Base-by-base conservation (phyloP, 306 rosid genomes). In the Cyamopsis tetragonoloba region DNA sequence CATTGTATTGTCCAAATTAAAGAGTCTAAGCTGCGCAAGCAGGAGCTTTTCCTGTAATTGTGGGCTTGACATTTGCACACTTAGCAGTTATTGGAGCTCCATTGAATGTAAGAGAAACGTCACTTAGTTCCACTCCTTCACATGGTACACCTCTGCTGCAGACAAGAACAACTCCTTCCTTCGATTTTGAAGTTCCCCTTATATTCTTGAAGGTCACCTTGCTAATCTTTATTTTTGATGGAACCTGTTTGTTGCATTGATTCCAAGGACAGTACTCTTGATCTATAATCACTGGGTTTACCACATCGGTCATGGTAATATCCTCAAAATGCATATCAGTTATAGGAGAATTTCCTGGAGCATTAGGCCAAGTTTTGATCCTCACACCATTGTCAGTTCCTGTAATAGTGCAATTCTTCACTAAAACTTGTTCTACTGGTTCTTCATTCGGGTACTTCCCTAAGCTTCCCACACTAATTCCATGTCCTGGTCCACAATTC, bases 401-500 rank as follows among this genome's bases (percentile, higher is more conserved):
- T n/a, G n/a, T n/a, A n/a, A 5, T 43, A 8, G 0, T 5, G 68
- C 1, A 3, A 6, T 74, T 67, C 8, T 38, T 69, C 11, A 86
- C 63, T 8, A 2, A 0, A 10, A 86, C 2, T 6, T 85, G 71
- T 0, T 9, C 15, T 0, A 83, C 74, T 0, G 71, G 74, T 0
- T 63, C 50, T 47, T 86, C 86, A 0, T 62, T 62, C 0, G 77
- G n/a, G n/a, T n/a, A n/a, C n/a, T n/a, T n/a, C n/a, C n/a, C n/a
- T n/a, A n/a, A n/a, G n/a, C n/a, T n/a, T 51, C 86, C 85, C 0
- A 81, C 38, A 42, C 86, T 86, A 0, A 85, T 74, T 6, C 87
- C 86, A 9, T 85, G 87, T 0, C 87, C 86, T 3, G 87, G 91
- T 32, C 85, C 84, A n/a, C 82, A 85, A 0, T 26, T 75, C 14